phyloP scores from a whole-genome alignment of 2,329 filamentous ascomycete genomes.

The Neofusicoccum ribis region DNA sequence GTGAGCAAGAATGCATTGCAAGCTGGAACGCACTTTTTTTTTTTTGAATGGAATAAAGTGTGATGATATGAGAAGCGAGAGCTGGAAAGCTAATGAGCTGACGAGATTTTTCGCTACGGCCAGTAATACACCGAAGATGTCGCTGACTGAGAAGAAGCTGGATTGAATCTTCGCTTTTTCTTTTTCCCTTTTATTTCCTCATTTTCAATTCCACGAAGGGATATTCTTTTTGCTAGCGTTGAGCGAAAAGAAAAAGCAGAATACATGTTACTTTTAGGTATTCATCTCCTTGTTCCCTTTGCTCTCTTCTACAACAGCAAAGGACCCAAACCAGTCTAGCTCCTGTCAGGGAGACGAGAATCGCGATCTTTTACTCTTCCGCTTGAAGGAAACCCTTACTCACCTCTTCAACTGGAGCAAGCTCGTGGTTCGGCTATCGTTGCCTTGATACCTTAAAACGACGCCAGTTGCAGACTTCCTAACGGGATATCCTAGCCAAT shows the following conservation, averaged over 20 bases:
- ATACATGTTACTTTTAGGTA: background rate
- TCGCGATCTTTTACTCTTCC: background rate
- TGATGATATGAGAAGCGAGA: background rate
- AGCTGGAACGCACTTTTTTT: background rate
- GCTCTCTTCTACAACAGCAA: background rate
- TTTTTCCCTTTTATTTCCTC: background rate
- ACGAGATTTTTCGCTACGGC: background rate
- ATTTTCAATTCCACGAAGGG: background rate
- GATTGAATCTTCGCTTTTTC: background rate
- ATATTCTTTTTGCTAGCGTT: background rate
- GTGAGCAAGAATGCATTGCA: background rate
- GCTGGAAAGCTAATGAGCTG: constrained; percentile 3
- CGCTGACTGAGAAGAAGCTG: background rate
- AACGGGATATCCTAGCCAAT: no score
- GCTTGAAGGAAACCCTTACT: no score
- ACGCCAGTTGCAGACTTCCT: no score
- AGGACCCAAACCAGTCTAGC: background rate
- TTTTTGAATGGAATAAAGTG: background rate
- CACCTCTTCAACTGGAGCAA: no score
- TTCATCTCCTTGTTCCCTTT: background rate
- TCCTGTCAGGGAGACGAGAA: background rate
- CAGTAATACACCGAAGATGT: background rate
- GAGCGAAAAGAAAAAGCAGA: constrained; percentile 1
- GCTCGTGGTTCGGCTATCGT: background rate
- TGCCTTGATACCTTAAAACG: background rate